These are phyloP conservation scores for Calocybe cyanea DNA, from an alignment of 768 basidiomycete species.

Conservation along the genomic window DNA sequence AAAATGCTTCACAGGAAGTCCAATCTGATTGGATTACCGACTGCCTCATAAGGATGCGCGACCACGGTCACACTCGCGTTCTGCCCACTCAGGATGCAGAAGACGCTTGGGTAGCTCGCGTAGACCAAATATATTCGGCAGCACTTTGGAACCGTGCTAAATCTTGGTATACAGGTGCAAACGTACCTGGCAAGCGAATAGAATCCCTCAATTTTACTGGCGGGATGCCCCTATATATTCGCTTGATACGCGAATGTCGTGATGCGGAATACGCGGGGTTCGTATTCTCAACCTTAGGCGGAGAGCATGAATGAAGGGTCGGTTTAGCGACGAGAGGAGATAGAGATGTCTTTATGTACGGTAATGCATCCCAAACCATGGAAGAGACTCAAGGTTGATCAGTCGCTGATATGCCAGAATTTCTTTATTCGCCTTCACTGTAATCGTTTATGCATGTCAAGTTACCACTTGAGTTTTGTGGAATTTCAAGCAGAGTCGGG, in stretches of 20 bases:
- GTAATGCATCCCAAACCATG: no score
- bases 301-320: no score
- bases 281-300: no score
- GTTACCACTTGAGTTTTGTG: no score
- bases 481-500: no score
- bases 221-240: conserved; percentile 17
- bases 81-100: conserved; percentile 9
- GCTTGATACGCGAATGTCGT: conserved; percentile 12
- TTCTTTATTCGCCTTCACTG: no score
- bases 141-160: conserved; percentile 16
- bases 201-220: conserved; percentile 21
- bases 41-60: conserved; percentile 9
- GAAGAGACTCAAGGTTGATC: no score
- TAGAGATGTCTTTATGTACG: no score
- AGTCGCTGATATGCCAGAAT: no score
- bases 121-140: conserved; percentile 8
- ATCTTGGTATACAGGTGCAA: conserved; percentile 23
- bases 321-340: no score
- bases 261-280: conserved; percentile 15
- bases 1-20: conserved; percentile 15
- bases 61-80: conserved; percentile 10
- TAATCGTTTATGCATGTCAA: no score
- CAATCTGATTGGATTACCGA: conserved; percentile 21
- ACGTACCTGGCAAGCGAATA: conserved; percentile 20
- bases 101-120: conserved; percentile 7